phyloP scores from a whole-genome alignment of 2,329 filamentous ascomycete genomes.

The Penicillium sclerotigenum region DNA sequence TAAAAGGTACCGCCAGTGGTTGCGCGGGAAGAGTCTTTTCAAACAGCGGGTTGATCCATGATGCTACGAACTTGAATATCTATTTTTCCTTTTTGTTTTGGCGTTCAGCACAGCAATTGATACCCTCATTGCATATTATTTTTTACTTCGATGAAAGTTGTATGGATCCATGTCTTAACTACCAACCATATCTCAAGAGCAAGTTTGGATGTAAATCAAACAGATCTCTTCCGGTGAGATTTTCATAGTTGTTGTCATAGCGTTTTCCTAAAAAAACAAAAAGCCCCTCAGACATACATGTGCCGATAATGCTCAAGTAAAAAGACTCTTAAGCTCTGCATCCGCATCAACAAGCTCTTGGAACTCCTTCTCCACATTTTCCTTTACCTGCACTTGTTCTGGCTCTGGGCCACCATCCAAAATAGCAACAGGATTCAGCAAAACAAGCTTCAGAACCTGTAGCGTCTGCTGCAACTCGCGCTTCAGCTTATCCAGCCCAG shows the following conservation, averaged over 20 bases:
- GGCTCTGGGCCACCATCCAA: constrained; percentile 14
- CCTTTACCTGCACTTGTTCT: constrained; percentile 24
- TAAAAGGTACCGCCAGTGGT: constrained; percentile 93
- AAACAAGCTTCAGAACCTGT: constrained; percentile 29
- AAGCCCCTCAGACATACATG: not conserved
- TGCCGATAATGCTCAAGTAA: constrained; percentile 16
- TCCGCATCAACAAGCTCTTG: constrained; percentile 37
- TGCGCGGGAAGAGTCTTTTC: constrained; percentile 90
- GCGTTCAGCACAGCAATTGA: constrained; percentile 13
- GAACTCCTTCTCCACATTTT: constrained; percentile 35
- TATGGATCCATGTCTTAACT: not conserved
- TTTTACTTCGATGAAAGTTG: not conserved
- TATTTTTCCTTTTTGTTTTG: not conserved
- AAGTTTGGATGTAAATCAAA: not conserved
- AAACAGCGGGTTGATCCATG: constrained; percentile 68
- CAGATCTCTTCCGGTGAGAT: not conserved
- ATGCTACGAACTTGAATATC: constrained; percentile 1
- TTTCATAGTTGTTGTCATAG: not conserved
- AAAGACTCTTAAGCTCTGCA: constrained; percentile 29
- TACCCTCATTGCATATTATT: constrained; percentile 15
- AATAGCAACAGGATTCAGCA: constrained; percentile 27
- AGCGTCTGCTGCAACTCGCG: constrained; percentile 28
- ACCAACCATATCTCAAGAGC: not conserved
- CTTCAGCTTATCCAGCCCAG: constrained; percentile 23
- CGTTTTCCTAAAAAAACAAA: not conserved